A percentile compares a stretch with the other conserved stretches of the same genome.
phyloP scores from a whole-genome alignment of 2,329 filamentous ascomycete species.

The Epichloe aotearoae region DNA sequence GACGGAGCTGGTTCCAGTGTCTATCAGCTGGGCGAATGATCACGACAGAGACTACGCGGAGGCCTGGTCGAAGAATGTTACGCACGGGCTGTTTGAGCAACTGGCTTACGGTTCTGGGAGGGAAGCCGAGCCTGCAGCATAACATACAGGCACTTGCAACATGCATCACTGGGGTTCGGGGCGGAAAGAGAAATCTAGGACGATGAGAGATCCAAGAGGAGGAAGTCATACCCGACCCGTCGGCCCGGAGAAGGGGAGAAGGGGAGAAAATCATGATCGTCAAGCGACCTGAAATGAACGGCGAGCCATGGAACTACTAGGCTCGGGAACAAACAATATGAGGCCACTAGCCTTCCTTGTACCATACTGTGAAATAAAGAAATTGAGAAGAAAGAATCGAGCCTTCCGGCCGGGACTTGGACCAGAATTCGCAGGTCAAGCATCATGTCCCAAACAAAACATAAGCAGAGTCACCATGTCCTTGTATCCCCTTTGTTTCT shows the following conservation, averaged over 20 bases:
- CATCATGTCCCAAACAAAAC: background rate
- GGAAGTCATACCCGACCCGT: background rate
- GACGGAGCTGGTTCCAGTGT: conserved; percentile 25
- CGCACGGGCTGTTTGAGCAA: conserved; percentile 29
- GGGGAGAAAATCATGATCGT: background rate
- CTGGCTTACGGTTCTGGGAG: conserved; percentile 6
- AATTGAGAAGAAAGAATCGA: background rate
- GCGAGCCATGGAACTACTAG: background rate
- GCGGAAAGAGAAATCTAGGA: background rate
- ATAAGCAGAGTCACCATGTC: background rate
- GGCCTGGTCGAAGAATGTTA: conserved; percentile 39
- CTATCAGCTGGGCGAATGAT: conserved; percentile 38
- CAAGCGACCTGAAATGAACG: conserved; percentile 1
- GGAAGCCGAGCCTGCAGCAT: conserved; percentile 3
- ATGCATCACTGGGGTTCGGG: background rate
- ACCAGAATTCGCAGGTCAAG: background rate
- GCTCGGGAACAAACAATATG: background rate
- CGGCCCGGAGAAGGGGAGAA: background rate
- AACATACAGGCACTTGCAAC: background rate
- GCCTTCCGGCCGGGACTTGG: background rate
- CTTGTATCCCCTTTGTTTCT: background rate
- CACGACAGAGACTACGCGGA: conserved; percentile 33
- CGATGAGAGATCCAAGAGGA: background rate
- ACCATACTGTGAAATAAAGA: background rate
- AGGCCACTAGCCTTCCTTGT: conserved; percentile 1